Percentiles rank a stretch among this genome's conserved stretches.
phyloP scores from a whole-genome alignment of 345 rosid genomes.

The Ceriops tagal region DNA sequence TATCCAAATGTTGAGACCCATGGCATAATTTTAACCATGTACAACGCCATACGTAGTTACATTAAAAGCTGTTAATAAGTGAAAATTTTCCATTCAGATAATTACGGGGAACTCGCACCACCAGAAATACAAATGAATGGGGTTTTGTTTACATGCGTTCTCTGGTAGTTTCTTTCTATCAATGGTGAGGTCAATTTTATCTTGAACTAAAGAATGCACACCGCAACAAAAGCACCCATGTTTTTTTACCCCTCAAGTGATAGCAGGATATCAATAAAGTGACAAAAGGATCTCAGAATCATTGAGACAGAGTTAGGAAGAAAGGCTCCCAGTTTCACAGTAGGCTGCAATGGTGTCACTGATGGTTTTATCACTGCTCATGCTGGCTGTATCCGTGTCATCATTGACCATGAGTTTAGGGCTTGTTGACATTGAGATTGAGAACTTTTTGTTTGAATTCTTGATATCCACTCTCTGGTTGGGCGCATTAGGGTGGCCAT shows the following conservation, averaged over 20 bases:
- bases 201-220: too few relatives aligned
- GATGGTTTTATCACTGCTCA: conserved; percentile 57
- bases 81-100: too few relatives aligned
- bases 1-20: too few relatives aligned
- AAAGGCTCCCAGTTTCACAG: conserved; percentile 24
- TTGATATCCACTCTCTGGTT: conserved; percentile 12
- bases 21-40: too few relatives aligned
- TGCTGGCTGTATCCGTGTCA: conserved; percentile 30
- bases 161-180: too few relatives aligned
- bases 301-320: conserved; percentile 30
- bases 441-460: conserved; percentile 26
- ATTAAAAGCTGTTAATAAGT: too few relatives aligned
- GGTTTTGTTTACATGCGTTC: too few relatives aligned
- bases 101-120: too few relatives aligned
- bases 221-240: too few relatives aligned
- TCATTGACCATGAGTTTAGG: conserved; percentile 21
- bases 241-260: not conserved
- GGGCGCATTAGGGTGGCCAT: conserved; percentile 5
- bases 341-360: conserved; percentile 40
- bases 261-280: not conserved
- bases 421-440: conserved; percentile 32
- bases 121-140: too few relatives aligned
- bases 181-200: too few relatives aligned
- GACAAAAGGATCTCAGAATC: not conserved
- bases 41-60: too few relatives aligned